Base-by-base conservation (phyloP, 1,284 basidiomycete genomes). In the Cystobasidium pallidum region DNA sequence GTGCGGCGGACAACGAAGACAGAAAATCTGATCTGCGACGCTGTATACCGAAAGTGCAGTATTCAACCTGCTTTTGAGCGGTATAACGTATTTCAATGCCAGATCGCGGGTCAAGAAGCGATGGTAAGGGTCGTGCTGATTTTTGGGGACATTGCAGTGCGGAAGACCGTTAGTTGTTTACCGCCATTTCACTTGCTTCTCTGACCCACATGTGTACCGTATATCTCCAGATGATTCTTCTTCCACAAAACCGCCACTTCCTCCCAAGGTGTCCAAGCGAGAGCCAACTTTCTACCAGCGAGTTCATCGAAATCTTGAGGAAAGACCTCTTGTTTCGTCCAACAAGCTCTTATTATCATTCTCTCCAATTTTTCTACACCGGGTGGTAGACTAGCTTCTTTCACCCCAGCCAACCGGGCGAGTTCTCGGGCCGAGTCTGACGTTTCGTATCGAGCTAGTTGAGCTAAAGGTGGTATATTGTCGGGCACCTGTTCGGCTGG, bases 31-130 rank as follows among this genome's bases (percentile, higher is more conserved):
- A 71, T 77, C 77, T 70, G 74, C 72, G 2, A 74, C 72, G 26
- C 76, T 76, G 64, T 76, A 77, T 28, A 77, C 70, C 24, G 77
- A 77, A 19, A 77, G 47, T 15, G 74, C 65, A 15, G 77, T 77
- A 24, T 58, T 64, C 0, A 47, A 58, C 3, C 65, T 55, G 30
- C 30, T 32, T 21, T 55, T 45, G 34, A 77, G 73, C 1, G 75
- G 75, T 32, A 77, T 75, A 39, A 74, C 67, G 45, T 73, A 73
- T 63, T 70, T 70, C 43, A 76, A 75, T 47, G 76, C 75, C 43
- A 76, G 73, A 39, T 59, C 58, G 13, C 71, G 57, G 21, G 70
- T 34, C 30, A 77, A 34, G 11, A 63, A 36, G 26, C 62, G 70
- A 26, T 51, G 62, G 61, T 0, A 73, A 26, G 45, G 58, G 36